Base-by-base conservation (phyloP, 441 rosid genomes). In the Omphalea diandra region DNA sequence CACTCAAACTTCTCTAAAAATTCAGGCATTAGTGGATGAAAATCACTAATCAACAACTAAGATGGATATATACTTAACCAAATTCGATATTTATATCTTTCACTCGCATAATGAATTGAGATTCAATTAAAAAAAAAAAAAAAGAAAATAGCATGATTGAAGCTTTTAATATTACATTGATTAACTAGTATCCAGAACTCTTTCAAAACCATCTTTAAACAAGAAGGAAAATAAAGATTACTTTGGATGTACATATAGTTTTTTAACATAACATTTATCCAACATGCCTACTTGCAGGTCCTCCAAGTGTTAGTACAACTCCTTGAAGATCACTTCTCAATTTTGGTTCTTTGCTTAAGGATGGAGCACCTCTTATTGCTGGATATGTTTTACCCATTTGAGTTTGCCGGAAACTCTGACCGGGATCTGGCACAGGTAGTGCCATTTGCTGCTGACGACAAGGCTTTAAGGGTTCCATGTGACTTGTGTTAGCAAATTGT, bases 291-390 rank as follows among this genome's bases (percentile, higher is more conserved):
- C 64, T 79, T 44, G 86, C 89, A 12, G 92, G 88, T 47, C 90
- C 90, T 76, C 95, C 95, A 12, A 89, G 77, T 32, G 96, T 84
- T 54, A 89, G 76, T 40, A 87, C 81, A 74, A 89, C 88, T 54
- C 88, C 96, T 66, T 82, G 83, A 43, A 89, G 86, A 75, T 89
- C 92, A 76, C 76, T 83, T 73, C 82, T 80, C 24, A 73, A 77
- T 76, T 78, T 80, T 31, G 84, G 65, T 63, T 81, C 83, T 61
- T 78, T 71, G 56, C 44, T 74, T 59, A 59, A 47, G 15, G 76
- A 62, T 15, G 83, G 71, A 47, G 76, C 24, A 22, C 75, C 76
- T 44, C 76, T 67, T 11, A 54, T 35, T 6, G 68, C 60, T 1
- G 73, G 76, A 27, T 35, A 73, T 24, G 77, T 71, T 63, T 82